Evolutionary conservation across 2,329 filamentous ascomycete genomes (phyloP).

Genomic region (Metarhizium brunneum): DNA sequence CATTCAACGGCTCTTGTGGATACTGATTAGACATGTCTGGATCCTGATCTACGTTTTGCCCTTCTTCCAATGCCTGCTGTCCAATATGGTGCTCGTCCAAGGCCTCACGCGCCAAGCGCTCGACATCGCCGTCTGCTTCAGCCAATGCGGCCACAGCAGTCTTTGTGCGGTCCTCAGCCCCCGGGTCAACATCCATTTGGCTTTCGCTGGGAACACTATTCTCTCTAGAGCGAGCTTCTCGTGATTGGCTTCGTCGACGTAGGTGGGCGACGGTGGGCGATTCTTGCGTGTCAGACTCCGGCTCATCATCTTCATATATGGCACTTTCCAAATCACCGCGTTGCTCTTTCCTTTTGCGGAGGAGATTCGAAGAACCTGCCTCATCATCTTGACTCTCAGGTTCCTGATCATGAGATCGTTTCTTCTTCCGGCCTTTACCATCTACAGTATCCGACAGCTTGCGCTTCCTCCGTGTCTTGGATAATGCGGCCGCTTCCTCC

Average conservation of each 20-base stretch:
- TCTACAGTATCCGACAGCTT: slow-evolving; percentile 20
- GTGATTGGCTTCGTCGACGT: slow-evolving; percentile 16
- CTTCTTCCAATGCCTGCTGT: slow-evolving; percentile 12
- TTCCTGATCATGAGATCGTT: slow-evolving; percentile 15
- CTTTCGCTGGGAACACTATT: slow-evolving; percentile 13
- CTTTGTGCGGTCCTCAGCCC: not conserved
- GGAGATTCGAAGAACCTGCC: slow-evolving; percentile 5
- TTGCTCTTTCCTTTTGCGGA: slow-evolving; percentile 6
- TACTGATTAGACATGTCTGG: slow-evolving; percentile 5
- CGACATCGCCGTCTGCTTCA: slow-evolving; percentile 15
- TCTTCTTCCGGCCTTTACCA: slow-evolving; percentile 25
- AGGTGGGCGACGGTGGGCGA: slow-evolving; percentile 20
- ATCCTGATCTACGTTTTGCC: slow-evolving; percentile 1
- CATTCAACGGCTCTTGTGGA: slow-evolving; percentile 3
- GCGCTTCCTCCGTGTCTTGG: slow-evolving; percentile 24
- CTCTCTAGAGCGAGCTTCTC: slow-evolving; percentile 18
- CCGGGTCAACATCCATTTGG: slow-evolving; percentile 16
- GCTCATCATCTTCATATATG: slow-evolving; percentile 12
- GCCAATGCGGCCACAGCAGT: not conserved
- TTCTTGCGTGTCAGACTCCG: slow-evolving; percentile 12
- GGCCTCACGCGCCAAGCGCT: slow-evolving; percentile 23
- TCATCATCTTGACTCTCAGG: slow-evolving; percentile 9
- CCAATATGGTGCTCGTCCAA: slow-evolving; percentile 24
- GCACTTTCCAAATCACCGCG: slow-evolving; percentile 7
- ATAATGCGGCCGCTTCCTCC: slow-evolving; percentile 11